phyloP scores from a whole-genome alignment of 106 monocot species.

The Ottelia alismoides region DNA sequence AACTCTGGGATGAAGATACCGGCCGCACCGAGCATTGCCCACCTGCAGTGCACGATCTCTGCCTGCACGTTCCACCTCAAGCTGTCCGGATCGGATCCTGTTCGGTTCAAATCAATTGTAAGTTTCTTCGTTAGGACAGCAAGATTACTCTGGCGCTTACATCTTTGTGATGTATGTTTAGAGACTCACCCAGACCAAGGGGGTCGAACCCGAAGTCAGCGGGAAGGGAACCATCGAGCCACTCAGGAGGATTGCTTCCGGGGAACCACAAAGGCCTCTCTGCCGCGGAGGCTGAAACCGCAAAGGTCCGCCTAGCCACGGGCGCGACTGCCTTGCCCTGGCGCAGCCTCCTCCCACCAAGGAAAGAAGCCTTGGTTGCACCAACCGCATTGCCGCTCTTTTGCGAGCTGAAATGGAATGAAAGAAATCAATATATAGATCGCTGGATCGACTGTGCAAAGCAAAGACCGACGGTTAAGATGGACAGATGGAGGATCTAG shows the following conservation, averaged over 20 bases:
- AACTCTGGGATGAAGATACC: conserved; percentile 98
- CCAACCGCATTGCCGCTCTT: conserved; percentile 28
- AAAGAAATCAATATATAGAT: background rate
- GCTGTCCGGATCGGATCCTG: conserved; percentile 97
- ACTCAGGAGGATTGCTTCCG: conserved; percentile 89
- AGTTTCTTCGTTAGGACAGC: background rate
- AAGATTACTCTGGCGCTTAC: background rate
- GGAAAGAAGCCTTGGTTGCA: conserved; percentile 41
- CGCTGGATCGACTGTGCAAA: background rate
- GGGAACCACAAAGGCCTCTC: conserved; percentile 98
- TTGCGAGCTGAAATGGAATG: conserved; percentile 24
- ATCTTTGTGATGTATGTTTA: background rate
- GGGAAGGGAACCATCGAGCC: conserved; percentile 98
- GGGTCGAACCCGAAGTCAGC: conserved; percentile 98
- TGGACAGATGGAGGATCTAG: background rate
- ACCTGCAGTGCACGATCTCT: conserved; percentile 94
- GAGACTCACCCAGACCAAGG: conserved; percentile 71
- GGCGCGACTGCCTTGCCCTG: conserved; percentile 17
- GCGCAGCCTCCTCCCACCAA: conserved; percentile 42
- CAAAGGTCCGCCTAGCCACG: conserved; percentile 15
- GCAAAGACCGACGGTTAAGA: background rate
- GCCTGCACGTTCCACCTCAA: conserved; percentile 84
- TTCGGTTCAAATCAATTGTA: background rate
- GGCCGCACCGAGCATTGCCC: conserved; percentile 98
- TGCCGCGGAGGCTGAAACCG: conserved; percentile 35